Evolutionary conservation across 768 basidiomycete species (phyloP), one percentile per base, ranked within the genome.

Genomic region (Leccinum rimulosum): DNA sequence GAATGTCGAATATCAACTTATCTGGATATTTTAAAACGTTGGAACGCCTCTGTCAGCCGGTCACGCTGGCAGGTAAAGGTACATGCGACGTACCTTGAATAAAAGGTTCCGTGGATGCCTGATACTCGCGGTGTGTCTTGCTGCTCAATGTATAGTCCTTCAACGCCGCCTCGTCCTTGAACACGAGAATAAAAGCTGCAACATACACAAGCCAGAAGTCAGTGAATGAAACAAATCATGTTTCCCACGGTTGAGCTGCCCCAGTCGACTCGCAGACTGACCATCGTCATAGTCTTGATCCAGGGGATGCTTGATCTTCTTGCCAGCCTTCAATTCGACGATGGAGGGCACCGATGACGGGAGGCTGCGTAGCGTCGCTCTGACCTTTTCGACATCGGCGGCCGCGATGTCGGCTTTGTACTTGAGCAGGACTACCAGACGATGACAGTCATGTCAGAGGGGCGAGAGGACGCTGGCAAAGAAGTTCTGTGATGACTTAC

Each of bases 221-320:
- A n/a, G 40, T 40, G n/a, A 5, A 40, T n/a, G 38, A 9, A 17
- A 17, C 8, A 38, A 9, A 2, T n/a, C 1, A 40, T 40, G n/a
- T 12, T 40, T 36, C 14, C 35, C 14, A 36, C 14, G 35, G 14
- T 3, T 3, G 5, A 35, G 35, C 12, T 10, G 10, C 1, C 10
- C 31, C 3, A 31, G 10, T 33, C 11, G 10, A 31, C 31, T 33
- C 11, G 31, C 31, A 11, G 11, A 30, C 47, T 14, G 19, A 73
- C 71, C 69, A 58, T 63, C 56, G 50, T 69, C 67, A 47, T 51
- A 73, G 52, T 61, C 65, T 8, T 57, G 71, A 40, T 64, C 65
- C 27, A 67, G 17, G 8, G 58, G 57, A 40, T 71, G 65, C 22
- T 48, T 61, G 43, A 69, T 30, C 33, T 31, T 67, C 6, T 31